phyloP scores from a whole-genome alignment of 2,329 filamentous ascomycete genomes.

The Fusarium phyllophilum region DNA sequence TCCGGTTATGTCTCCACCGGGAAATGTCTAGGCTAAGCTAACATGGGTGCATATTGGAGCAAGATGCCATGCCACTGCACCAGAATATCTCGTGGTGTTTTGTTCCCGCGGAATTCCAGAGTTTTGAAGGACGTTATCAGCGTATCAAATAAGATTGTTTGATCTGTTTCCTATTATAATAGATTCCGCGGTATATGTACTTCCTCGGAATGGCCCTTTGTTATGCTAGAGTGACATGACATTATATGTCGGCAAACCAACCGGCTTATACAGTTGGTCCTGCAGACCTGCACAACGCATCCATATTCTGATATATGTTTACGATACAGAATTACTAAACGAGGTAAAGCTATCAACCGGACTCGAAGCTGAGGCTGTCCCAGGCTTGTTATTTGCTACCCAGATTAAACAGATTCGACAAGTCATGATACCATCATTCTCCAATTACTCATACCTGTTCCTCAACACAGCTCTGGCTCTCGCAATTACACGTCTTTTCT shows the following conservation, averaged over 20 bases:
- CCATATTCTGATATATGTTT: constrained; percentile 3
- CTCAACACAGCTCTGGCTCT: not conserved
- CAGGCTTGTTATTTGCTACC: not conserved
- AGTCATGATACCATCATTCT: not conserved
- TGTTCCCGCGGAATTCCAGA: not conserved
- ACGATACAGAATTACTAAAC: constrained; percentile 23
- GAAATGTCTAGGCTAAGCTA: not conserved
- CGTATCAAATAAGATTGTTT: not conserved
- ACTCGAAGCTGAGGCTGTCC: not conserved
- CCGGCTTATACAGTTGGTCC: constrained; percentile 1
- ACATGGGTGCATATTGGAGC: not conserved
- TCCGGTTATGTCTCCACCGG: constrained; percentile 18
- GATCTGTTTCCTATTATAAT: not conserved
- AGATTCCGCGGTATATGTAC: not conserved
- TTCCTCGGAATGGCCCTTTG: constrained; percentile 26
- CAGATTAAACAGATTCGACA: not conserved
- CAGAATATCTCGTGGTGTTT: constrained; percentile 5
- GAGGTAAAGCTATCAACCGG: not conserved
- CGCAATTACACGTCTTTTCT: not conserved
- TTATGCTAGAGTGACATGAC: constrained; percentile 6
- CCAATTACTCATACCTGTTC: not conserved
- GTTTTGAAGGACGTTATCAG: not conserved
- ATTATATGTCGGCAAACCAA: constrained; percentile 2
- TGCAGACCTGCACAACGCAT: not conserved
- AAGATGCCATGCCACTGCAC: not conserved